A percentile compares a stretch with the other conserved stretches of the same genome.
Evolutionary conservation across 495 filamentous ascomycete genomes (phyloP).

Genomic region (Hypoxylon subgilvum): DNA sequence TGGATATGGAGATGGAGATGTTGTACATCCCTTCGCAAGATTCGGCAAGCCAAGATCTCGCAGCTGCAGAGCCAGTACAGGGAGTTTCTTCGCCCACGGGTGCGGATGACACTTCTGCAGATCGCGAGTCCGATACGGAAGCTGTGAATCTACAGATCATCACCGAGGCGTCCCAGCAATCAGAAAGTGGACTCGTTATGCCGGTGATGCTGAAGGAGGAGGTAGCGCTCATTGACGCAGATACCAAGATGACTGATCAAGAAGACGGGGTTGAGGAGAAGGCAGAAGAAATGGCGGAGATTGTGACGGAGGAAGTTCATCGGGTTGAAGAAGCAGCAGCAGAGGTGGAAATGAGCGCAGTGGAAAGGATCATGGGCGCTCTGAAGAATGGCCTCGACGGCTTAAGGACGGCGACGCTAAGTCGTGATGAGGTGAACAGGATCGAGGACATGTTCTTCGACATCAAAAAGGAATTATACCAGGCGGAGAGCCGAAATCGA

Average conservation of each 20-base stretch:
- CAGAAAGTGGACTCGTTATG: conserved; percentile 19
- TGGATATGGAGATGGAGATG: conserved; percentile 6
- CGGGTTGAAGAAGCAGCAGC: conserved; percentile 6
- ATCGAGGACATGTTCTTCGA: conserved; percentile 74
- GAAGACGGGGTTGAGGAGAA: conserved; percentile 4
- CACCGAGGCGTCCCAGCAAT: conserved; percentile 41
- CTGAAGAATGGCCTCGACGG: conserved; percentile 58
- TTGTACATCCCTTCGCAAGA: conserved; percentile 15
- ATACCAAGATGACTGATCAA: conserved; percentile 8
- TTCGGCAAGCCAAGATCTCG: conserved; percentile 15
- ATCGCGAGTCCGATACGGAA: conserved; percentile 36
- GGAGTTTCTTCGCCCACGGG: conserved; percentile 2
- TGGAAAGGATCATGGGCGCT: conserved; percentile 53
- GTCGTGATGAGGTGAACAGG: conserved; percentile 58
- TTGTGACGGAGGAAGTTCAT: neutral
- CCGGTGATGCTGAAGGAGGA: neutral
- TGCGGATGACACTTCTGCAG: conserved; percentile 13
- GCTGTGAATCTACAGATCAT: conserved; percentile 42
- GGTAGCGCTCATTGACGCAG: conserved; percentile 6
- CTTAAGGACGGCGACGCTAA: conserved; percentile 58
- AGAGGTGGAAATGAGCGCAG: conserved; percentile 14
- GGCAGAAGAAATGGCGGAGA: conserved; percentile 5
- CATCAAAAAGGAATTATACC: conserved; percentile 67
- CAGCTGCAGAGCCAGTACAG: neutral
- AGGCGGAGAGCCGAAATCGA: conserved; percentile 60